These are phyloP conservation scores for Globisporangium irregulare DNA, from an alignment of 352 stramenopile genomes.

Conservation along the genomic window DNA sequence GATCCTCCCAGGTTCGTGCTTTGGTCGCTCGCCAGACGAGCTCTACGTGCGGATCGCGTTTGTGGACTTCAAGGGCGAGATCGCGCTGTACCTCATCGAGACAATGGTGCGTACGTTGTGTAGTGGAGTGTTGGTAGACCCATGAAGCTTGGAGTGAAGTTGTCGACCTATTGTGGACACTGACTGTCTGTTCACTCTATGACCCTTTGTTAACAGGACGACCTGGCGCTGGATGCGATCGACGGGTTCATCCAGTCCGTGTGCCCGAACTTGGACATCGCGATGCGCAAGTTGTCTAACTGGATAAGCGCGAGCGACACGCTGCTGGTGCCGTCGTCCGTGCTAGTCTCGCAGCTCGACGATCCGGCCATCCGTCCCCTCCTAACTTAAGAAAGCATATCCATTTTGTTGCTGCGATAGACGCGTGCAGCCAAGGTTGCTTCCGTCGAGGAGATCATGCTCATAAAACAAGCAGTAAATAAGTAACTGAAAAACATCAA, in stretches of 20 bases:
- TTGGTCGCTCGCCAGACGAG: slow-evolving; percentile 71
- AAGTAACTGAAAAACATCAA: not conserved
- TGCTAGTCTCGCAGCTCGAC: slow-evolving; percentile 21
- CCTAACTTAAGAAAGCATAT: slow-evolving; percentile 9
- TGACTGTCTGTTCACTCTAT: not conserved
- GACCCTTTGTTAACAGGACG: slow-evolving; percentile 33
- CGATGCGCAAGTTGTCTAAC: slow-evolving; percentile 71
- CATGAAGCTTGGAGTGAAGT: not conserved
- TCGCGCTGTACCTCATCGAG: slow-evolving; percentile 84
- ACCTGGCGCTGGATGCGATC: slow-evolving; percentile 64
- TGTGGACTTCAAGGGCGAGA: slow-evolving; percentile 87
- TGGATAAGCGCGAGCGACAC: slow-evolving; percentile 46
- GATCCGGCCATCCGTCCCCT: slow-evolving; percentile 9
- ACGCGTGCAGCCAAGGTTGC: not conserved
- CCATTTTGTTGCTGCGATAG: not conserved
- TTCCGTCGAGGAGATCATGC: not conserved
- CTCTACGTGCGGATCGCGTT: slow-evolving; percentile 82
- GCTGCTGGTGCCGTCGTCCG: slow-evolving; percentile 12
- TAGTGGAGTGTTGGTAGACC: not conserved
- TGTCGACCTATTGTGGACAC: not conserved
- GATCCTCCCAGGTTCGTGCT: slow-evolving; percentile 80
- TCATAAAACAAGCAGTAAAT: not conserved
- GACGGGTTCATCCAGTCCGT: slow-evolving; percentile 87
- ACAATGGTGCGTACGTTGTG: slow-evolving; percentile 74
- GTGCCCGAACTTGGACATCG: slow-evolving; percentile 81